A percentile compares a stretch with the other conserved stretches of the same genome.
Conservation (phyloP, 2,329 filamentous ascomycete genomes). For the Fusarium tuaranense region DNA sequence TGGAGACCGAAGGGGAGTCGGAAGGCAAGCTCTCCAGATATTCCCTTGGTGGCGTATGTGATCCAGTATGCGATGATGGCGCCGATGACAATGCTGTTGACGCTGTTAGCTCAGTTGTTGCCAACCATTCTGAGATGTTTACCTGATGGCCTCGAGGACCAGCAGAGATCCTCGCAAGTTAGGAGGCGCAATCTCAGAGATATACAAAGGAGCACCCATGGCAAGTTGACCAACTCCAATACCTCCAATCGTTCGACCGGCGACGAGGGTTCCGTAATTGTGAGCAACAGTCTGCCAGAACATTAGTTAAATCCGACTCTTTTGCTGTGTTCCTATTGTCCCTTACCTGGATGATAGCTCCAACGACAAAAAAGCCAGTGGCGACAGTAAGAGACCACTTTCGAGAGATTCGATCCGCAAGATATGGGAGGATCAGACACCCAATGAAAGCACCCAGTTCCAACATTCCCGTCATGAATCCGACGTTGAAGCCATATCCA, state of each 20-base stretch:
- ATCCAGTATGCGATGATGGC: slow-evolving; percentile 65
- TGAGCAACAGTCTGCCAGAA: neutral
- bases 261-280: neutral
- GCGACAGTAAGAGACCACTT: slow-evolving; percentile 56
- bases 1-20: slow-evolving; percentile 61
- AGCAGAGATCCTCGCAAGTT: neutral
- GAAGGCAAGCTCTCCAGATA: slow-evolving; percentile 56
- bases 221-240: neutral
- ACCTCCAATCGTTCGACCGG: neutral
- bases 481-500: slow-evolving; percentile 33
- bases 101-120: neutral
- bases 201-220: neutral
- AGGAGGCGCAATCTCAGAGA: neutral
- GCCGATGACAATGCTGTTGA: slow-evolving; percentile 48
- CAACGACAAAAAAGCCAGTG: slow-evolving; percentile 49
- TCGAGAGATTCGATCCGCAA: slow-evolving; percentile 56
- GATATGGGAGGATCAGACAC: slow-evolving; percentile 48
- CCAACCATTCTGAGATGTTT: fast-evolving
- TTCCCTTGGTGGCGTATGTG: slow-evolving; percentile 61
- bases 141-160: neutral
- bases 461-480: slow-evolving; percentile 58
- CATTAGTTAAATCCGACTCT: too few species aligned
- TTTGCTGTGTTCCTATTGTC: too few species aligned
- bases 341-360: neutral
- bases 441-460: slow-evolving; percentile 54